These are phyloP conservation scores for Leptographium galeiforme DNA, from an alignment of 2,329 filamentous ascomycete genomes.

Conservation along the genomic window DNA sequence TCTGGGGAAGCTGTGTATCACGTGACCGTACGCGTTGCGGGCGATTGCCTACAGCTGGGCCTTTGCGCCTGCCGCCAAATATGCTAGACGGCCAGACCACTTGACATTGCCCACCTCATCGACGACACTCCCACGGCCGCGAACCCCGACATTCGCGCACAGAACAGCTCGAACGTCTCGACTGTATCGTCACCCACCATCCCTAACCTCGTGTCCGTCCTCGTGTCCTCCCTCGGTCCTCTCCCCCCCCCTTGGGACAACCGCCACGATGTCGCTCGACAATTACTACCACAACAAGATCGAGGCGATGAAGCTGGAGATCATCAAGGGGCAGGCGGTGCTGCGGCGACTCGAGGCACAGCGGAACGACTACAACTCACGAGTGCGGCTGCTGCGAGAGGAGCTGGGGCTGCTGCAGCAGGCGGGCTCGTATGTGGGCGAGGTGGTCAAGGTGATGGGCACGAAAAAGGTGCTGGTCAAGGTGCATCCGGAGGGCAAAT, in stretches of 20 bases:
- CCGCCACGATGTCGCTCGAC: conserved; percentile 82
- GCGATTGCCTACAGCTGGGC: not conserved
- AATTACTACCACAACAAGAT: conserved; percentile 99
- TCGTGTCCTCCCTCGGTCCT: not conserved
- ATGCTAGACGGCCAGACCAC: not conserved
- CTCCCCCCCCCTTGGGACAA: not conserved
- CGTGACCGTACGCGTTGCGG: not conserved
- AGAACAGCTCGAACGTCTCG: too few species aligned
- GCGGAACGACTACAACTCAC: conserved; percentile 97
- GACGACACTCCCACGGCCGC: too few species aligned
- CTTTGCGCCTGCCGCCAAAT: not conserved
- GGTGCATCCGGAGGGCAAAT: conserved; percentile 99
- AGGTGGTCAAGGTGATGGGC: conserved; percentile 99
- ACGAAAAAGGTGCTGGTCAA: conserved; percentile 99
- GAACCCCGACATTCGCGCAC: too few species aligned
- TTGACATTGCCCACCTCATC: too few species aligned
- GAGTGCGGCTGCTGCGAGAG: conserved; percentile 85
- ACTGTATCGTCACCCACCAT: not conserved
- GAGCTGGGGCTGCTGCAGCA: conserved; percentile 93
- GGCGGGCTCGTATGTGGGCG: conserved; percentile 93
- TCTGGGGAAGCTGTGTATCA: not conserved
- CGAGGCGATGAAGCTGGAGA: conserved; percentile 99
- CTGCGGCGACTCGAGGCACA: conserved; percentile 91
- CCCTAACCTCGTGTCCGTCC: not conserved
- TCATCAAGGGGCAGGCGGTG: conserved; percentile 95